Evolutionary conservation across 2,329 filamentous ascomycete genomes (phyloP).

Genomic region (Colletotrichum sansevieriae): DNA sequence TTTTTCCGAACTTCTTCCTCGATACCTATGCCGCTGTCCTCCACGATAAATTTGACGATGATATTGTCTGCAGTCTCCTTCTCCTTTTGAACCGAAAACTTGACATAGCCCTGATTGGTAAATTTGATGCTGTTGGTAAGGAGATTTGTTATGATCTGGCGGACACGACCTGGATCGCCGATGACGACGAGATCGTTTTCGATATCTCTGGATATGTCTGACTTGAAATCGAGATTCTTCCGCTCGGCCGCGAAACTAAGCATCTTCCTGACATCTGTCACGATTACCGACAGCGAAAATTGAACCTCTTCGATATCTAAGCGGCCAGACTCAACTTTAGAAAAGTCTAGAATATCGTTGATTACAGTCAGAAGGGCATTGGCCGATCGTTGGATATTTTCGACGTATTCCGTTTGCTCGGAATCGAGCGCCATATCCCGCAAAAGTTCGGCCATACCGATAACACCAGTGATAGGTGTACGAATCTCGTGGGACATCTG

Average conservation of each 20-base stretch:
- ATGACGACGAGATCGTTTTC: slow-evolving; percentile 81
- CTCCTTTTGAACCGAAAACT: slow-evolving; percentile 73
- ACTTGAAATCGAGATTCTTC: slow-evolving; percentile 80
- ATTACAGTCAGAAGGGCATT: slow-evolving; percentile 89
- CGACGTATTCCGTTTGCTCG: slow-evolving; percentile 81
- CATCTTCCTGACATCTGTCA: slow-evolving; percentile 88
- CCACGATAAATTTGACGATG: slow-evolving; percentile 77
- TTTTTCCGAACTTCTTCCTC: slow-evolving; percentile 80
- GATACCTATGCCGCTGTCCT: slow-evolving; percentile 86
- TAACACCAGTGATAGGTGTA: slow-evolving; percentile 83
- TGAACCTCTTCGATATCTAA: slow-evolving; percentile 85
- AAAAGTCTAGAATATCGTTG: slow-evolving; percentile 92
- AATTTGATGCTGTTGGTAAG: slow-evolving; percentile 84
- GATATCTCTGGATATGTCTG: slow-evolving; percentile 73
- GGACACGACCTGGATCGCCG: slow-evolving; percentile 85
- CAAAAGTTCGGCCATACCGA: slow-evolving; percentile 83
- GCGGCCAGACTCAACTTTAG: slow-evolving; percentile 84
- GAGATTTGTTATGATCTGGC: slow-evolving; percentile 86
- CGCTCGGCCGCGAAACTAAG: slow-evolving; percentile 85
- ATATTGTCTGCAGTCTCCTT: slow-evolving; percentile 74
- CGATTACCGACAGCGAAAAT: slow-evolving; percentile 79
- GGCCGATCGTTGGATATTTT: slow-evolving; percentile 83
- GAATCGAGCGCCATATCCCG: slow-evolving; percentile 75
- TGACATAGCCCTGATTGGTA: slow-evolving; percentile 76
- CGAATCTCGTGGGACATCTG: slow-evolving; percentile 84